Evolutionary conservation across 2,329 filamentous ascomycete genomes (phyloP).

Genomic region (Fusarium longipes): DNA sequence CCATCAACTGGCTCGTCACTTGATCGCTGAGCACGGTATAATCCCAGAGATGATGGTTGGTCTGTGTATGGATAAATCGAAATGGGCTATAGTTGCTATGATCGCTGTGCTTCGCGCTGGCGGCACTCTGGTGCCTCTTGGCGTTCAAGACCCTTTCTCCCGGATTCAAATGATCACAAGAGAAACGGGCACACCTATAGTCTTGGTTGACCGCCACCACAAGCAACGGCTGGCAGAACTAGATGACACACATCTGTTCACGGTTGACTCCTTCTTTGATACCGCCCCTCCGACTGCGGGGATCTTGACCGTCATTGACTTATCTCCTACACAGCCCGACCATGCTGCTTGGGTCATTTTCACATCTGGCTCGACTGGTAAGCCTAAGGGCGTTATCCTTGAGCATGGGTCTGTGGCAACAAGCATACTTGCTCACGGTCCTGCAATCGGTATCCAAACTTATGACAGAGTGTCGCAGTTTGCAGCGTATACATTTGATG

Average conservation of each 20-base stretch:
- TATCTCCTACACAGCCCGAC: neutral
- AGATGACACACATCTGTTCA: neutral
- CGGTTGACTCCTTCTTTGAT: neutral
- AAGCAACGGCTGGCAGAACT: neutral
- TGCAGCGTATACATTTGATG: neutral
- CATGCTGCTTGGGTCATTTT: slow-evolving; percentile 2
- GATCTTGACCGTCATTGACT: neutral
- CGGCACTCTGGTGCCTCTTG: neutral
- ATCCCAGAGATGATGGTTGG: neutral
- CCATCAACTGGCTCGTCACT: neutral
- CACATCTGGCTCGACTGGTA: neutral
- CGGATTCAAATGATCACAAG: neutral
- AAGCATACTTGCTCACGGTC: slow-evolving; percentile 2
- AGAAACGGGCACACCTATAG: neutral
- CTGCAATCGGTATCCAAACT: neutral
- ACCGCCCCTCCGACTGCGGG: neutral
- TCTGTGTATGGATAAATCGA: slow-evolving; percentile 3
- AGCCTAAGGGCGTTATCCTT: neutral
- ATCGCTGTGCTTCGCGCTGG: neutral
- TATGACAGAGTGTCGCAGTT: neutral
- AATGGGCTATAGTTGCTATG: slow-evolving; percentile 1
- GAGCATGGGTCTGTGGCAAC: neutral
- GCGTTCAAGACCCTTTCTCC: neutral
- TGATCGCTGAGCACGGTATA: neutral
- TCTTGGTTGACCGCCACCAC: neutral